phyloP scores from a whole-genome alignment of 1,139 yeast species.

The Saccharomyces hybrid region DNA sequence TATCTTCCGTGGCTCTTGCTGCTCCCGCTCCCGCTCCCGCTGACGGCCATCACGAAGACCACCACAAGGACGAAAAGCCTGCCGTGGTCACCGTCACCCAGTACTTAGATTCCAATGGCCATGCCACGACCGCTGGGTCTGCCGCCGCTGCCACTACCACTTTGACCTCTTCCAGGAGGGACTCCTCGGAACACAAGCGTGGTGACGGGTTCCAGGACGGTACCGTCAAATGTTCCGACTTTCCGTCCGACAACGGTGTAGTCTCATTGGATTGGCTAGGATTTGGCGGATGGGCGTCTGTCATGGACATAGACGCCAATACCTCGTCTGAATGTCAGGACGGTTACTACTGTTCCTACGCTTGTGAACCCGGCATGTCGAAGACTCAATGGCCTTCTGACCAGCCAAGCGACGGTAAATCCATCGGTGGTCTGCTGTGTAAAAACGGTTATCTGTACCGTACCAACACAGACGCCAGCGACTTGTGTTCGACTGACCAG shows the following conservation, averaged over 20 bases:
- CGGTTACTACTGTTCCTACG: slow-evolving; percentile 93
- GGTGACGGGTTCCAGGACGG: slow-evolving; percentile 67
- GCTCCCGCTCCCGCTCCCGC: slow-evolving; percentile 32
- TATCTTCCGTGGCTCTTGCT: slow-evolving; percentile 13
- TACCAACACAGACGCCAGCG: slow-evolving; percentile 52
- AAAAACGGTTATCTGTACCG: slow-evolving; percentile 72
- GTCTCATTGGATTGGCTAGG: slow-evolving; percentile 72
- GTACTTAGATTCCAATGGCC: slow-evolving; percentile 37
- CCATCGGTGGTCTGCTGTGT: slow-evolving; percentile 87
- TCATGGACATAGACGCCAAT: slow-evolving; percentile 56
- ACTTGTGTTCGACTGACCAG: slow-evolving; percentile 81
- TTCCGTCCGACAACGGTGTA: slow-evolving; percentile 93
- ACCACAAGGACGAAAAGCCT: slow-evolving; percentile 13
- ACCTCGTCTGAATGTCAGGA: slow-evolving; percentile 63
- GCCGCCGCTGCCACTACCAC: slow-evolving; percentile 18
- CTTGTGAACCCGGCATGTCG: slow-evolving; percentile 94
- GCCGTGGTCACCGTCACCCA: slow-evolving; percentile 51
- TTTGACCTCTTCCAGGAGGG: slow-evolving; percentile 14
- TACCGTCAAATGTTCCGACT: slow-evolving; percentile 57
- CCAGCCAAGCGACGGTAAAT: slow-evolving; percentile 80
- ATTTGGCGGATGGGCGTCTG: slow-evolving; percentile 89
- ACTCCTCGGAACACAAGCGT: slow-evolving; percentile 19
- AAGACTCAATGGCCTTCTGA: slow-evolving; percentile 91
- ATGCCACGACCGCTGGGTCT: slow-evolving; percentile 23
- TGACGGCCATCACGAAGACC: slow-evolving; percentile 48